Evolutionary conservation across 371 early-diverging fungal species (phyloP).

Genomic region (Circinella minor): DNA sequence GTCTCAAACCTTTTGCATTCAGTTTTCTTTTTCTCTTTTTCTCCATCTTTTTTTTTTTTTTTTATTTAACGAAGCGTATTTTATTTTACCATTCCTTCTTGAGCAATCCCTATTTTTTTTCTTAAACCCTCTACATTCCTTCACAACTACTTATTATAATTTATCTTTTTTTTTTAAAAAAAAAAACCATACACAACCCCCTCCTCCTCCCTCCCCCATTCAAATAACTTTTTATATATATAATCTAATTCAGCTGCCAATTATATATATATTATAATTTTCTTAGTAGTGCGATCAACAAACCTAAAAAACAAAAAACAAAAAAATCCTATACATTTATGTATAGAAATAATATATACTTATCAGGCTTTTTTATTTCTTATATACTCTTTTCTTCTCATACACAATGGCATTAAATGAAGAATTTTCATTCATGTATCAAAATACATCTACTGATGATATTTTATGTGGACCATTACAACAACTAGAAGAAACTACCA

Average conservation of each 20-base stretch:
- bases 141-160: not conserved
- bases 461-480: conserved; percentile 7
- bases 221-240: not conserved
- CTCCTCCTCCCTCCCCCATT: too few species aligned
- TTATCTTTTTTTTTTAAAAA: not conserved
- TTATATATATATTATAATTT: not conserved
- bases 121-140: conserved; percentile 1
- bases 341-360: too few species aligned
- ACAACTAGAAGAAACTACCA: not conserved
- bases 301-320: not conserved
- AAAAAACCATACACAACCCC: not conserved
- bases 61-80: not conserved
- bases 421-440: conserved; percentile 2
- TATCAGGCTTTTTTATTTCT: conserved; percentile 1
- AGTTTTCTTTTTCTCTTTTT: not conserved
- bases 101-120: not conserved
- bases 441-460: not conserved
- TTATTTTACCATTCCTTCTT: not conserved
- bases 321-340: too few species aligned
- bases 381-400: not conserved
- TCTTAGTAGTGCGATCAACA: conserved; percentile 7
- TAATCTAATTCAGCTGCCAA: not conserved
- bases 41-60: not conserved
- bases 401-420: not conserved
- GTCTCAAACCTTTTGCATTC: too few species aligned